Conservation (phyloP, 202 grass and related monocot genomes). For the Zizania palustris region DNA sequence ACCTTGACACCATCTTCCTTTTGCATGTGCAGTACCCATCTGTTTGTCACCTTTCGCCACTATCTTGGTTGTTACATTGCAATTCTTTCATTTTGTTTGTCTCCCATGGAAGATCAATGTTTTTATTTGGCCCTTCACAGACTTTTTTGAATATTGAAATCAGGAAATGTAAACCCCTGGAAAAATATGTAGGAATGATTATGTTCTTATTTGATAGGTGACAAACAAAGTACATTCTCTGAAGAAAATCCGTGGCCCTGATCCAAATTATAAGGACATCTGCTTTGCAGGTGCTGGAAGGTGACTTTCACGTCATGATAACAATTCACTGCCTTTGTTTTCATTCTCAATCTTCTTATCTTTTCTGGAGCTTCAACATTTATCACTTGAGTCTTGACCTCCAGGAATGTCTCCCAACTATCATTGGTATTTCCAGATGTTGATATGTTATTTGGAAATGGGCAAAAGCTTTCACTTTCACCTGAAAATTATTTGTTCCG, state of each 20-base stretch:
- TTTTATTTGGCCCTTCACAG: constrained; percentile 19
- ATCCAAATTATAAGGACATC: constrained; percentile 98
- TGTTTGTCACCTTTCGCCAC: background rate
- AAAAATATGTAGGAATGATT: constrained; percentile 24
- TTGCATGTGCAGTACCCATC: constrained; percentile 16
- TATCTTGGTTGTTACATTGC: background rate
- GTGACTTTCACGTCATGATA: constrained; percentile 48
- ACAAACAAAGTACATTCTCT: constrained; percentile 69
- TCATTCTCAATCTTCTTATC: constrained; percentile 30
- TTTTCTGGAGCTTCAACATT: constrained; percentile 35
- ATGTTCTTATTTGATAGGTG: constrained; percentile 62
- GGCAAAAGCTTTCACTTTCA: constrained; percentile 89
- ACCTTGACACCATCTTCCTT: background rate
- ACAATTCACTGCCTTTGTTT: background rate
- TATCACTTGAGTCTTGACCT: constrained; percentile 11
- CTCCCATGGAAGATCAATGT: too few species aligned
- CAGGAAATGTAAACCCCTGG: constrained; percentile 21
- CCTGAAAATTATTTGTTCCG: constrained; percentile 99
- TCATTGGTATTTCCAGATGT: constrained; percentile 79
- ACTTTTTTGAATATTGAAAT: constrained; percentile 9
- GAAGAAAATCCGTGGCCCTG: constrained; percentile 92
- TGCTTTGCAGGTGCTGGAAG: constrained; percentile 98
- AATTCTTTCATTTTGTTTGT: constrained; percentile 19
- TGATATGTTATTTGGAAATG: constrained; percentile 97
- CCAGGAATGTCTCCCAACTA: constrained; percentile 70